These are phyloP conservation scores for Diaporthe eres DNA, from an alignment of 2,329 filamentous ascomycete species.

Conservation along the genomic window DNA sequence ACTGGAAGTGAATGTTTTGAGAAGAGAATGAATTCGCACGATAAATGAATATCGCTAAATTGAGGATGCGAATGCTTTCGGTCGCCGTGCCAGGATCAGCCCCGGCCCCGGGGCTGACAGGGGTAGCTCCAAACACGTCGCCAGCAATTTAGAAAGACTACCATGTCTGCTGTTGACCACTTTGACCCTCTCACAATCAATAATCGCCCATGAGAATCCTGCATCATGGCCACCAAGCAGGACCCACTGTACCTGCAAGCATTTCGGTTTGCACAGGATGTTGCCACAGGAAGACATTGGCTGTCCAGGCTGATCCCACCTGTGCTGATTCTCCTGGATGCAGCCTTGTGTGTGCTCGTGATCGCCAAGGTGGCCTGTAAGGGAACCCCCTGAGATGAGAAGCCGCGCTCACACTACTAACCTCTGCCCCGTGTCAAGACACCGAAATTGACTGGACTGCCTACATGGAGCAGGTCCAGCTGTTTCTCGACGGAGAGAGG, in stretches of 20 bases:
- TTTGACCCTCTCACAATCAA: background rate
- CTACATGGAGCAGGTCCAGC: constrained; percentile 93
- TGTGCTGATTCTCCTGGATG: constrained; percentile 78
- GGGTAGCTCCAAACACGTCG: constrained; percentile 39
- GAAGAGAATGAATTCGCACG: background rate
- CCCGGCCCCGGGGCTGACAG: constrained; percentile 7
- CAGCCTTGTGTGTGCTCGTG: constrained; percentile 78
- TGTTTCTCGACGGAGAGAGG: constrained; percentile 86
- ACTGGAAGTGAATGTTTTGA: background rate
- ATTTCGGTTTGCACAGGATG: constrained; percentile 54
- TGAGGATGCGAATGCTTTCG: background rate
- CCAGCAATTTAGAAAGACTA: background rate
- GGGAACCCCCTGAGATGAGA: constrained; percentile 49
- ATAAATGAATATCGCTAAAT: constrained; percentile 9
- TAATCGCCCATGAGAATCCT: background rate
- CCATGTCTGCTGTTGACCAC: background rate
- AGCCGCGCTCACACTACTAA: background rate
- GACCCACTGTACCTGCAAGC: constrained; percentile 46
- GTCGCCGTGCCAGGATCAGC: background rate
- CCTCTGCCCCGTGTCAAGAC: constrained; percentile 63
- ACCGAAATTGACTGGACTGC: constrained; percentile 98
- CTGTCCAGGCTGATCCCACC: constrained; percentile 68
- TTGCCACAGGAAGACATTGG: constrained; percentile 63
- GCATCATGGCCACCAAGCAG: constrained; percentile 38
- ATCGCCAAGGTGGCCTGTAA: constrained; percentile 88